Percentiles rank a stretch among this genome's conserved stretches.
phyloP scores from a whole-genome alignment of 1,139 yeast genomes.

The Geotrichum cucujoidarum region DNA sequence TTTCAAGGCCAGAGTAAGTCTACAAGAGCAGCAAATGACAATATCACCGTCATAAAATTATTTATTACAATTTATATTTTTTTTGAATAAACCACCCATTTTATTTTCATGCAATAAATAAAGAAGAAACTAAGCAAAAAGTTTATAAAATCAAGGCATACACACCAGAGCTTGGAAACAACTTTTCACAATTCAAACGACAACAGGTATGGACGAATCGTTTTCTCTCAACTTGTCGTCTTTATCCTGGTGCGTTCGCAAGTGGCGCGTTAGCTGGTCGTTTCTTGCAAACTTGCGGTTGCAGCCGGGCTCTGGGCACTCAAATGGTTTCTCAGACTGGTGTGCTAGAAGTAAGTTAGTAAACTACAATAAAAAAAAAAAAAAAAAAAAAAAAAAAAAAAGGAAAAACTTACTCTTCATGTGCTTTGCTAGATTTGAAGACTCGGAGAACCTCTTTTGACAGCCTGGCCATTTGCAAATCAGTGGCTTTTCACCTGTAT shows the following conservation, averaged over 20 bases:
- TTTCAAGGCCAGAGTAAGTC: constrained; percentile 26
- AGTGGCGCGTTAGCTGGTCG: constrained; percentile 35
- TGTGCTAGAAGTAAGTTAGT: constrained; percentile 23
- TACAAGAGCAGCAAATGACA: too few relatives aligned
- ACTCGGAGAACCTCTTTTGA: constrained; percentile 78
- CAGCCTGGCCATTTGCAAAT: constrained; percentile 77
- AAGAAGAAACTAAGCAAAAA: too few relatives aligned
- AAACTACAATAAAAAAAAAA: background rate
- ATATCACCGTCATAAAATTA: too few relatives aligned
- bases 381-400: background rate
- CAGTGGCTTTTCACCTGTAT: constrained; percentile 90
- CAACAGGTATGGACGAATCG: too few relatives aligned
- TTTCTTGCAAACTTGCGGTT: constrained; percentile 31
- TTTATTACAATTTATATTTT: too few relatives aligned
- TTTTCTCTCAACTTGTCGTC: background rate
- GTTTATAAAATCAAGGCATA: too few relatives aligned
- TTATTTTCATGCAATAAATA: too few relatives aligned
- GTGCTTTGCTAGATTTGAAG: constrained; percentile 84
- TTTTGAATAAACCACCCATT: too few relatives aligned
- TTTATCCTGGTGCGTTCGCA: constrained; percentile 23
- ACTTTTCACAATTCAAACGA: too few relatives aligned
- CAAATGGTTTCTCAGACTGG: constrained; percentile 25
- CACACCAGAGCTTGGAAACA: too few relatives aligned
- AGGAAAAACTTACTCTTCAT: constrained; percentile 43
- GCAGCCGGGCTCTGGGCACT: constrained; percentile 30